Evolutionary conservation across 2,329 filamentous ascomycete genomes (phyloP), one percentile per base, ranked within the genome.

Genomic region (Ophiostoma pallidulum): DNA sequence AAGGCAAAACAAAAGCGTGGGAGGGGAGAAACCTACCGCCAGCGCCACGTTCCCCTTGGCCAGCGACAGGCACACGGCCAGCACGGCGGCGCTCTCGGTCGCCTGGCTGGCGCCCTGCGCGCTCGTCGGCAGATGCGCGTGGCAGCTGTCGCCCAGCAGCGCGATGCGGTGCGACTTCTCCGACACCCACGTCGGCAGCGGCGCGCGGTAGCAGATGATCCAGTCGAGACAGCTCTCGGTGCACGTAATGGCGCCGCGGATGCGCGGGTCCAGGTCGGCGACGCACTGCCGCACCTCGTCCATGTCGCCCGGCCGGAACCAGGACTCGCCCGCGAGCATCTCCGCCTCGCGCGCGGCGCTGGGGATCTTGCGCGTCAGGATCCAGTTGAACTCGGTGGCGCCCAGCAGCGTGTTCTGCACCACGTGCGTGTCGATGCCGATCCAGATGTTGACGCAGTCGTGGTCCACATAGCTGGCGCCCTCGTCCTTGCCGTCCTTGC

Each of bases 161-260:
- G 66, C 71, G 45, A 75, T 73, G 32, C 71, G 69, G 47, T 47
- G 44, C 29, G 69, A 68, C n/a, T 61, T 60, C 0, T 49, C 44
- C 9, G 68, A 72, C 1, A 75, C 65, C 74, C 74, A 77, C 0
- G 65, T 70, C 0, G 72, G 68, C 9, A 73, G 61, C 0, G 73
- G 73, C 54, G 75, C 71, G 35, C 73, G 66, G 51, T 73, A 75
- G 38, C 72, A 72, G 20, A 77, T 69, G 53, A 74, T 75, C 72
- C 72, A 77, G 54, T 75, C 72, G 1, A 77, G 64, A 19, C 70
- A 68, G 3, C 60, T 58, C n/a, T 44, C 41, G 10, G 47, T 40
- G 5, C 22, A 65, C 26, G 64, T 59, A n/a, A 75, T 65, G 3
- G 71, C 68, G 1, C 67, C 66, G 18, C 63, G 63, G 38, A 74